Conservation (phyloP, 2,329 filamentous ascomycete species). For the Raffaelea arxii region DNA sequence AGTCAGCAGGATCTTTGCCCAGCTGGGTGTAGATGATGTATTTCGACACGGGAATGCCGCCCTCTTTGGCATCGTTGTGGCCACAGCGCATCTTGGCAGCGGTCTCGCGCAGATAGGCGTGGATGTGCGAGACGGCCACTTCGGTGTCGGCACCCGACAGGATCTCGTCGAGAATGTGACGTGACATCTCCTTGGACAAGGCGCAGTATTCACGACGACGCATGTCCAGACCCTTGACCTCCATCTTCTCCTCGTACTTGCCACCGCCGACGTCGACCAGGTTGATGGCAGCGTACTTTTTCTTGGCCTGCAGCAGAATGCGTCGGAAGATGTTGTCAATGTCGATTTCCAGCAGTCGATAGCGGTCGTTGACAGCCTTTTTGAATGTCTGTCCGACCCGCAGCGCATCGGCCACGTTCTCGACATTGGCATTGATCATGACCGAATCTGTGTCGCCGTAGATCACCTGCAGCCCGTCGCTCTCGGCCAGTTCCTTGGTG, state of each 20-base stretch:
- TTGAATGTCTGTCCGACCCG: conserved; percentile 94
- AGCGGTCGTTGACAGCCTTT: conserved; percentile 85
- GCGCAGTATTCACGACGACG: conserved; percentile 93
- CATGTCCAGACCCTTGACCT: conserved; percentile 98
- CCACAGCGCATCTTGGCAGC: conserved; percentile 77
- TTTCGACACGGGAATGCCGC: conserved; percentile 55
- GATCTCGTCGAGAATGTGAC: conserved; percentile 83
- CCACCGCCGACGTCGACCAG: conserved; percentile 81
- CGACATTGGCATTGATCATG: conserved; percentile 99
- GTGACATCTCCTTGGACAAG: conserved; percentile 89
- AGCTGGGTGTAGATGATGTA: conserved; percentile 98
- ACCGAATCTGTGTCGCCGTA: conserved; percentile 99
- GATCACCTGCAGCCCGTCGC: conserved; percentile 84
- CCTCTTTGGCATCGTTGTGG: conserved; percentile 31
- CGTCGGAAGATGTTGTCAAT: conserved; percentile 96
- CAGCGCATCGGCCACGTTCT: conserved; percentile 82
- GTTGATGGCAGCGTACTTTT: conserved; percentile 98
- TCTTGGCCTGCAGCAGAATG: conserved; percentile 91
- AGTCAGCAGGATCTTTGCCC: conserved; percentile 85
- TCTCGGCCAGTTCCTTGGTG: conserved; percentile 92
- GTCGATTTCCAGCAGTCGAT: conserved; percentile 89
- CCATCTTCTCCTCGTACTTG: conserved; percentile 87
- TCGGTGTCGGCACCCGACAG: conserved; percentile 90
- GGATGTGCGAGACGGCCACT: conserved; percentile 76
- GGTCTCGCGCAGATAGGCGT: conserved; percentile 86